Conservation (phyloP, 768 basidiomycete genomes). For the Cystobasidium onofrii region DNA sequence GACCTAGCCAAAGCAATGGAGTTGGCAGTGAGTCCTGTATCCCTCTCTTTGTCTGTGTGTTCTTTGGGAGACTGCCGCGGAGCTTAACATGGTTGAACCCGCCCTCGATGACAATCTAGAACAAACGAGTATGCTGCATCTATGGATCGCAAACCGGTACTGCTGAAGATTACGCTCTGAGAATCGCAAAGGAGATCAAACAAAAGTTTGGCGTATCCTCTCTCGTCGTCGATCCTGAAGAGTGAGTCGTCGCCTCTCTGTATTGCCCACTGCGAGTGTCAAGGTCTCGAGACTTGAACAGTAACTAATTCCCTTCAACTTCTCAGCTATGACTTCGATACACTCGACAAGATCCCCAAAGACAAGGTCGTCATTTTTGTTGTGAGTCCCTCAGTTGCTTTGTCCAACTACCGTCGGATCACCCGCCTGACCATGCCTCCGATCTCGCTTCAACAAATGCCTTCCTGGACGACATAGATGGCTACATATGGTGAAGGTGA, state of each 20-base stretch:
- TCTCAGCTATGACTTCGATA: constrained; percentile 80
- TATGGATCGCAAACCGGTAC: constrained; percentile 98
- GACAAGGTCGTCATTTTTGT: constrained; percentile 86
- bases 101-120: constrained; percentile 51
- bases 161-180: constrained; percentile 89
- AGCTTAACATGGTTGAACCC: constrained; percentile 2
- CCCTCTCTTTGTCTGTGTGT: too few relatives aligned
- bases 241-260: constrained; percentile 45
- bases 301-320: too few relatives aligned
- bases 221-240: constrained; percentile 94
- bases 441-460: background rate
- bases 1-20: constrained; percentile 95
- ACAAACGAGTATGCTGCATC: constrained; percentile 93
- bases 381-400: too few relatives aligned
- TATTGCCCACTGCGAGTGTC: too few relatives aligned
- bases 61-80: too few relatives aligned
- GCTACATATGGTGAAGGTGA: constrained; percentile 93
- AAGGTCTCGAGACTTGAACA: too few relatives aligned
- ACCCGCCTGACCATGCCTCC: background rate
- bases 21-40: constrained; percentile 60
- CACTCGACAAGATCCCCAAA: constrained; percentile 79
- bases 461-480: constrained; percentile 36
- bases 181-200: constrained; percentile 96
- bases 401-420: too few relatives aligned
- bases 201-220: constrained; percentile 89